Base-by-base conservation (phyloP, 1,284 basidiomycete species). In the Bjerkandera adusta region DNA sequence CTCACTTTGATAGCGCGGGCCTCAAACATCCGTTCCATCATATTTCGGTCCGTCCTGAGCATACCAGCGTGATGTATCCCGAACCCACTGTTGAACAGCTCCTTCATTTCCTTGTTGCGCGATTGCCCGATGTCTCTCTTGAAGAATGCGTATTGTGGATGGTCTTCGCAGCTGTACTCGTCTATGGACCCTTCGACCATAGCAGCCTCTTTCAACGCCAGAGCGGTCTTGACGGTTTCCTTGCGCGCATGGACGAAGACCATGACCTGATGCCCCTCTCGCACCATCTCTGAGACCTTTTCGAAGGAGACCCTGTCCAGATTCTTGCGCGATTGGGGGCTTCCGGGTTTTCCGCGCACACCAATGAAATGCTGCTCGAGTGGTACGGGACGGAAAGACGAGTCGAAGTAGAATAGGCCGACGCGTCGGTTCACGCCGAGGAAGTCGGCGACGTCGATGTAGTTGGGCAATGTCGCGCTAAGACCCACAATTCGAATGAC, bases 61-160 rank as follows among this genome's bases (percentile, higher is more conserved):
- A 99, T 99, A 20, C 97, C 97, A 25, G 97, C 97, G 67, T 99
- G 96, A 66, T 99, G 97, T 38, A 99, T 99, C 15, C 92, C 97
- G 62, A 99, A 96, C 5, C 97, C 97, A 51, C 73, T 69, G 52
- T 96, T 89, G 58, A 97, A 97, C 12, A 99, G 75, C 61, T 92
- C 84, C 65, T 90, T 97, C 92, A 99, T 92, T 68, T 99, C 97
- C 64, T 90, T 93, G 65, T 99, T 99, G 52, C 83, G 75, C 8
- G 91, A 95, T 48, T 81, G 77, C 8, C 81, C 79, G 20, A 99
- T 79, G 42, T 88, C 86, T 48, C 83, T 75, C 38, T 90, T 83
- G 68, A 93, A 96, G 13, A 82, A 63, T n/a, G 67, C 69, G 69
- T 76, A 94, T 47, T 83, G 80, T 4, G 87, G 87, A 62, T 95